phyloP scores from a whole-genome alignment of 495 filamentous ascomycete genomes.

The Talaromyces nanjingensis region DNA sequence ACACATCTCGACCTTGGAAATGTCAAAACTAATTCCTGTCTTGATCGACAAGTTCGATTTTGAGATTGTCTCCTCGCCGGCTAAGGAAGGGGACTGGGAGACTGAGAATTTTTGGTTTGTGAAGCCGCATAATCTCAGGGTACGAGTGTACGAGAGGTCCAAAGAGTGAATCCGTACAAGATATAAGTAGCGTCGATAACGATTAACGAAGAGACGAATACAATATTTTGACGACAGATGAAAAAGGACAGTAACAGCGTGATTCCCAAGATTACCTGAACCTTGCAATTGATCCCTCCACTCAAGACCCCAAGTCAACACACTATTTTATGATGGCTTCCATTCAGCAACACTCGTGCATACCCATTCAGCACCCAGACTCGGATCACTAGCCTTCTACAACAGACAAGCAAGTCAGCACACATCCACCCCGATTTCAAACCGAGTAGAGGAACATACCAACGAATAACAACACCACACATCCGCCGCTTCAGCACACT shows the following conservation, averaged over 20 bases:
- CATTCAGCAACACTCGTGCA: slow-evolving; percentile 21
- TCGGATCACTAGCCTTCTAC: slow-evolving; percentile 1
- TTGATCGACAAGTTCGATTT: slow-evolving; percentile 28
- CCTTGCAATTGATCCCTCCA: background rate
- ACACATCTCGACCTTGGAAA: slow-evolving; percentile 40
- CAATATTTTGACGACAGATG: background rate
- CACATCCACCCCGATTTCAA: background rate
- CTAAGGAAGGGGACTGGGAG: slow-evolving; percentile 22
- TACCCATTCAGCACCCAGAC: background rate
- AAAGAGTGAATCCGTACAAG: background rate
- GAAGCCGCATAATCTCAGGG: slow-evolving; percentile 31
- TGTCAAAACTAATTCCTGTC: slow-evolving; percentile 41
- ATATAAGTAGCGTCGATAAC: background rate
- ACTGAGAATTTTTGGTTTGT: slow-evolving; percentile 44
- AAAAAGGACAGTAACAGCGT: background rate
- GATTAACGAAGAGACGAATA: background rate
- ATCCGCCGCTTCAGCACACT: slow-evolving; percentile 3
- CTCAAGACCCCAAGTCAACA: background rate
- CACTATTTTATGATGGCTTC: background rate
- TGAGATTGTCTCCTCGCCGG: slow-evolving; percentile 26
- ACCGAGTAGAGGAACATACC: background rate
- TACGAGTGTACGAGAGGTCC: background rate
- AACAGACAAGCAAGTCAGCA: background rate
- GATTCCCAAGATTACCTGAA: background rate
- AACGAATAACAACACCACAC: slow-evolving; percentile 6